phyloP scores from a whole-genome alignment of 306 rosid genomes.

The Castanospermum australe region DNA sequence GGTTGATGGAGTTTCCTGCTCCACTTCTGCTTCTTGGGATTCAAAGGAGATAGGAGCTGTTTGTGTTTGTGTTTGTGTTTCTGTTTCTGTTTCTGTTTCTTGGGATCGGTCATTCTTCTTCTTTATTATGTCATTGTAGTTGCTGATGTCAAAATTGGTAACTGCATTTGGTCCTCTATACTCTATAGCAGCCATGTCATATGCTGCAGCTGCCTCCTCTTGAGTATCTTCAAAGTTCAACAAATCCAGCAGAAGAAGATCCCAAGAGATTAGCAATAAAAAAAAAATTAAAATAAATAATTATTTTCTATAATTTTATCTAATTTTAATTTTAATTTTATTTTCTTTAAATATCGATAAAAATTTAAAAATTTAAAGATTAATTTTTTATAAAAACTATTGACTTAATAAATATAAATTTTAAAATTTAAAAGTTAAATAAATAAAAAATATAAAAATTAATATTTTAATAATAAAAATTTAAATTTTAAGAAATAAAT shows the following conservation, averaged over 20 bases:
- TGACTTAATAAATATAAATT: too few species aligned
- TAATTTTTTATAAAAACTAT: too few species aligned
- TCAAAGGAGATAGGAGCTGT: conserved; percentile 28
- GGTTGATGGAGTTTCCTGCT: neutral
- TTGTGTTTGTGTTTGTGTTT: too few species aligned
- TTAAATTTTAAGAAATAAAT: too few species aligned
- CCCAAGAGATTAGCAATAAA: neutral
- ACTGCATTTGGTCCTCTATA: conserved; percentile 90
- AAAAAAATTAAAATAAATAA: too few species aligned
- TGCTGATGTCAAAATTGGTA: conserved; percentile 79
- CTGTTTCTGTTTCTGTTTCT: conserved; percentile 19
- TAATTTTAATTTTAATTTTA: too few species aligned
- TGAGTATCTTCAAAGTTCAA: conserved; percentile 68
- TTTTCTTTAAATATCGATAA: too few species aligned
- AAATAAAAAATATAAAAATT: too few species aligned
- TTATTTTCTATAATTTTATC: too few species aligned
- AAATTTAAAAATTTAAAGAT: too few species aligned
- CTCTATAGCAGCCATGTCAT: conserved; percentile 87
- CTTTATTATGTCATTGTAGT: conserved; percentile 51
- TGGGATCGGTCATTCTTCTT: conserved; percentile 20
- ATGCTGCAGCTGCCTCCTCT: conserved; percentile 95
- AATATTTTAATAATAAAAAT: too few species aligned
- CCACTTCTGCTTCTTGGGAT: conserved; percentile 28
- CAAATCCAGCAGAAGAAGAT: neutral
- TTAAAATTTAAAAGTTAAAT: too few species aligned